A percentile compares a stretch with the other conserved stretches of the same genome.
Evolutionary conservation across 2,329 filamentous ascomycete species (phyloP).

Genomic region (Colletotrichum viniferum): DNA sequence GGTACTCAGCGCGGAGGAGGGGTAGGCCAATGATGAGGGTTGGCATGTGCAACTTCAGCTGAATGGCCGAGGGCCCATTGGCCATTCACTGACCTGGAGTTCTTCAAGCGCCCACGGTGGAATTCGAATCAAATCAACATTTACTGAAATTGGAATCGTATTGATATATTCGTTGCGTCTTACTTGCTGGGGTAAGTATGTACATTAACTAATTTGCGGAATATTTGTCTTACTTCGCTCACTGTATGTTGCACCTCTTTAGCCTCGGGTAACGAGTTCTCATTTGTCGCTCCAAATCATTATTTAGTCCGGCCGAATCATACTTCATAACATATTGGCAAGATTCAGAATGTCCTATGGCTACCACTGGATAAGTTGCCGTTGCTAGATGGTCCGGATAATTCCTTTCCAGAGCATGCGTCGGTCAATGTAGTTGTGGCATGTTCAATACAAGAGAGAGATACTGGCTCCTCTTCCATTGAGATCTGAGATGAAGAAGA

Average conservation of each 20-base stretch:
- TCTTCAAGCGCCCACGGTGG: neutral
- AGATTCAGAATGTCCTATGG: no score
- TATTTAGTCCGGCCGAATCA: no score
- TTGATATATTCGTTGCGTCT: neutral
- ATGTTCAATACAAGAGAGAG: neutral
- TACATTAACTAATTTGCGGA: no score
- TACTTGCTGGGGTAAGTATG: neutral
- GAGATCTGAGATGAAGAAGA: neutral
- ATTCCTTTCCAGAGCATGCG: neutral
- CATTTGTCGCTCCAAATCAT: no score
- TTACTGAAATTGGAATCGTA: neutral
- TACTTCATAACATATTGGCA: no score
- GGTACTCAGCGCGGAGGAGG: neutral
- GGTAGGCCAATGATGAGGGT: neutral
- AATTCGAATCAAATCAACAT: neutral
- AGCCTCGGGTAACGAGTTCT: no score
- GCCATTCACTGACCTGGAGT: neutral
- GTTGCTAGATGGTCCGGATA: neutral
- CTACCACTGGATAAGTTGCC: neutral
- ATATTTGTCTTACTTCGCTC: no score
- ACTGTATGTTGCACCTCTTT: no score
- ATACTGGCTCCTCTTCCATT: neutral
- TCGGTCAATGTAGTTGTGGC: neutral
- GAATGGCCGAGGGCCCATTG: neutral
- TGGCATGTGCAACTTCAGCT: neutral